Percentiles rank a stretch among this genome's conserved stretches.
phyloP scores from a whole-genome alignment of 164 flowering plant genomes.

The Piper longum region DNA sequence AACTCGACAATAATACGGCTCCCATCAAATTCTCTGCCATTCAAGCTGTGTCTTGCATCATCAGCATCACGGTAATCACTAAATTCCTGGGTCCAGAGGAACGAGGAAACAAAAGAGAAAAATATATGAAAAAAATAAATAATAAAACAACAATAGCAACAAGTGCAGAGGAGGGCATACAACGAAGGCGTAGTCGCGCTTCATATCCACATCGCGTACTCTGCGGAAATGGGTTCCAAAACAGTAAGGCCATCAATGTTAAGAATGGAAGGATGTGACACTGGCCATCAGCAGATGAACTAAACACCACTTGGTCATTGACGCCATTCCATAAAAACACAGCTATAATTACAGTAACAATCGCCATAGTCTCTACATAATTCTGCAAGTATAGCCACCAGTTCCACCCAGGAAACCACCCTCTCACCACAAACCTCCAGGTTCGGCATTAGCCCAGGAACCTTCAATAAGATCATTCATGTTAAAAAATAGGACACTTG shows the following conservation, averaged over 20 bases:
- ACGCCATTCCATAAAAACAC: constrained; percentile 79
- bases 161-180: constrained; percentile 34
- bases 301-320: constrained; percentile 77
- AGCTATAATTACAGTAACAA: constrained; percentile 73
- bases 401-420: constrained; percentile 55
- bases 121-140: neutral
- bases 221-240: constrained; percentile 96
- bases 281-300: constrained; percentile 76
- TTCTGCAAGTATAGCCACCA: constrained; percentile 61
- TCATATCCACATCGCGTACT: constrained; percentile 98
- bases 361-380: constrained; percentile 71
- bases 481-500: constrained; percentile 42
- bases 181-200: constrained; percentile 89
- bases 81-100: constrained; percentile 41
- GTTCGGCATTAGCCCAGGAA: constrained; percentile 53
- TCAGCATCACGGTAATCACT: constrained; percentile 96
- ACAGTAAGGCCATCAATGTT: constrained; percentile 95
- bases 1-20: constrained; percentile 78
- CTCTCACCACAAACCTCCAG: constrained; percentile 67
- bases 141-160: neutral
- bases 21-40: constrained; percentile 34
- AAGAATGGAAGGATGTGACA: constrained; percentile 53
- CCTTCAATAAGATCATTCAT: constrained; percentile 66
- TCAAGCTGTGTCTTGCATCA: constrained; percentile 50
- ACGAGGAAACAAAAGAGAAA: constrained; percentile 4